phyloP scores from a whole-genome alignment of 1,284 basidiomycete genomes.

The Leccinum subrobustum region DNA sequence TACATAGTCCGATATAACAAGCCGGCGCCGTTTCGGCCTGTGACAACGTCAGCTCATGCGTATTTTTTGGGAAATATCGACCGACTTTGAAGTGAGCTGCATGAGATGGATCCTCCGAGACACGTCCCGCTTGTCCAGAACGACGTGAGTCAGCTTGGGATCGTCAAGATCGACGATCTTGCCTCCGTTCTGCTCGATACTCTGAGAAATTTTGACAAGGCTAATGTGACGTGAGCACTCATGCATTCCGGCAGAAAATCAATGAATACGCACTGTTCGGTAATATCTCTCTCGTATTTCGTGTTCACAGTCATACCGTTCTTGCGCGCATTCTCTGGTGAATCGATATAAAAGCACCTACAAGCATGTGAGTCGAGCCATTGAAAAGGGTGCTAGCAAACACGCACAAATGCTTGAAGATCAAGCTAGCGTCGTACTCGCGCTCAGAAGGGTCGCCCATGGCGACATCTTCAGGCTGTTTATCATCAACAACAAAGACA shows the following conservation, averaged over 20 bases:
- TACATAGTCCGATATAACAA: conserved; percentile 77
- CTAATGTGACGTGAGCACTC: conserved; percentile 38
- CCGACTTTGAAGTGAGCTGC: conserved; percentile 68
- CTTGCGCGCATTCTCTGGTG: conserved; percentile 64
- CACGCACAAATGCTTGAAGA: conserved; percentile 79
- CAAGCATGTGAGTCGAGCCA: neutral
- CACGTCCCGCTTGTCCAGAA: conserved; percentile 76
- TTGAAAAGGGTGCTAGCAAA: neutral
- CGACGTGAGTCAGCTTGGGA: conserved; percentile 79
- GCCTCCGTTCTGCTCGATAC: conserved; percentile 72
- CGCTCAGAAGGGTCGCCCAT: conserved; percentile 75
- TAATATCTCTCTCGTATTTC: conserved; percentile 53
- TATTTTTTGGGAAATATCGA: neutral
- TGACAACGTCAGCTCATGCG: conserved; percentile 6
- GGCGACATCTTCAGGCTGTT: conserved; percentile 34
- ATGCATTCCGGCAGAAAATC: neutral
- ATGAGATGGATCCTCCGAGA: conserved; percentile 70
- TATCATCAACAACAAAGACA: conserved; percentile 4
- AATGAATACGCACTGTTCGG: conserved; percentile 44
- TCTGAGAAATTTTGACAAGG: conserved; percentile 49
- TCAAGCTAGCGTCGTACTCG: conserved; percentile 73
- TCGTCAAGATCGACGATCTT: conserved; percentile 65
- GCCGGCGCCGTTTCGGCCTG: conserved; percentile 75
- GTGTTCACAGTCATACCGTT: conserved; percentile 59
- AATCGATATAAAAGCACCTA: conserved; percentile 88